These are phyloP conservation scores for Volvox carteri DNA, from an alignment of 163 green algal genomes.

Conservation along the genomic window DNA sequence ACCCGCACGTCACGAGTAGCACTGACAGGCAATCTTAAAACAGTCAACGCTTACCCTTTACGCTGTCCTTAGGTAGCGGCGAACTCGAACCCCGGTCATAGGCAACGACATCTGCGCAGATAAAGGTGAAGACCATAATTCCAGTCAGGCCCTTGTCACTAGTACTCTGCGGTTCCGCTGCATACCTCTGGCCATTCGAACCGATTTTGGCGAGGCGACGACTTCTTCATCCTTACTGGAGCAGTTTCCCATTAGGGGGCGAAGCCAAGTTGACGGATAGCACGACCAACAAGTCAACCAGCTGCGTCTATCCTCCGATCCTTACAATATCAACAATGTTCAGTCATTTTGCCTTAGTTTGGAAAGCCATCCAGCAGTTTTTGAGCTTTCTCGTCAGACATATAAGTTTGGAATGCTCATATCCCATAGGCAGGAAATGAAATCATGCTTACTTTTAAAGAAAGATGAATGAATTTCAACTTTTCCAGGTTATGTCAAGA, in stretches of 20 bases:
- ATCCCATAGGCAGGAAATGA: too few relatives aligned
- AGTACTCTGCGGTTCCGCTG: neutral
- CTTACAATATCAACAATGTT: neutral
- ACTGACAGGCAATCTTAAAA: too few relatives aligned
- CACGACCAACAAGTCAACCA: neutral
- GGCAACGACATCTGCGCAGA: neutral
- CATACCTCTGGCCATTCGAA: neutral
- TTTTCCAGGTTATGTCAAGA: neutral
- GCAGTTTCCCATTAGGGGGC: slow-evolving; percentile 15
- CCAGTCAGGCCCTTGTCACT: neutral
- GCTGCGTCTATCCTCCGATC: neutral
- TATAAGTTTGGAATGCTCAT: too few relatives aligned
- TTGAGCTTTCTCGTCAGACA: too few relatives aligned
- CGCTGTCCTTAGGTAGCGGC: slow-evolving; percentile 1
- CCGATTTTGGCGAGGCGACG: neutral
- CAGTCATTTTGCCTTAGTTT: too few relatives aligned
- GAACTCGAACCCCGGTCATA: neutral
- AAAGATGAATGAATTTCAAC: too few relatives aligned
- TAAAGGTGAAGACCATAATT: neutral
- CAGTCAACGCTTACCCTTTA: slow-evolving; percentile 1
- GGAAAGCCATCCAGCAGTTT: too few relatives aligned
- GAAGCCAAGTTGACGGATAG: neutral
- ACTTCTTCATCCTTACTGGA: slow-evolving; percentile 6
- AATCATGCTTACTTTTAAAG: too few relatives aligned
- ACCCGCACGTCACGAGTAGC: too few relatives aligned